Conservation (phyloP, 1,284 basidiomycete species). For the Termitomyces sp. region DNA sequence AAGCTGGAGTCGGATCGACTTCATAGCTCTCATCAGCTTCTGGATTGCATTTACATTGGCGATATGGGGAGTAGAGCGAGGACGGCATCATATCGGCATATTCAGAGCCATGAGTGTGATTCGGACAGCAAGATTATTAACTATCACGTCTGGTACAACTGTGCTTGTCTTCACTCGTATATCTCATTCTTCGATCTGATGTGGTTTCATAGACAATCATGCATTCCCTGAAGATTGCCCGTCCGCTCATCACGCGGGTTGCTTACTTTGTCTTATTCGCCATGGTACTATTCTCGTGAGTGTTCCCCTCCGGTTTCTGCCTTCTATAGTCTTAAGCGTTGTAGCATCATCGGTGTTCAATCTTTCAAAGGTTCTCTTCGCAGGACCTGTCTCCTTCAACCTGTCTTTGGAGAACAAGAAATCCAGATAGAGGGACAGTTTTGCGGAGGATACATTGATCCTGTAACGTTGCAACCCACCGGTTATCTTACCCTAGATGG, state of each 20-base stretch:
- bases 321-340: slow-evolving; percentile 1
- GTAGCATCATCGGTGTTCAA: slow-evolving; percentile 85
- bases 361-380: slow-evolving; percentile 83
- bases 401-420: slow-evolving; percentile 46
- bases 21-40: slow-evolving; percentile 77
- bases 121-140: slow-evolving; percentile 77
- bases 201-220: slow-evolving; percentile 72
- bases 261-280: slow-evolving; percentile 91
- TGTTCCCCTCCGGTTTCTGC: slow-evolving; percentile 12
- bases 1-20: slow-evolving; percentile 91
- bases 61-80: slow-evolving; percentile 59
- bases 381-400: slow-evolving; percentile 54
- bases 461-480: slow-evolving; percentile 38
- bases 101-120: slow-evolving; percentile 91
- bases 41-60: slow-evolving; percentile 81
- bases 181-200: background rate
- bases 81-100: slow-evolving; percentile 71
- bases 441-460: slow-evolving; percentile 80
- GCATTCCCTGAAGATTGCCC: slow-evolving; percentile 87
- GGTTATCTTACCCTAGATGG: slow-evolving; percentile 46
- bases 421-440: slow-evolving; percentile 45
- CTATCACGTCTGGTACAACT: slow-evolving; percentile 89
- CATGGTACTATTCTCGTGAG: slow-evolving; percentile 82
- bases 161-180: slow-evolving; percentile 31
- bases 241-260: slow-evolving; percentile 84